Percentiles rank a stretch among this genome's conserved stretches.
These are phyloP conservation scores for Ephemerocybe angulata DNA, from an alignment of 768 basidiomycete genomes.

Conservation along the genomic window DNA sequence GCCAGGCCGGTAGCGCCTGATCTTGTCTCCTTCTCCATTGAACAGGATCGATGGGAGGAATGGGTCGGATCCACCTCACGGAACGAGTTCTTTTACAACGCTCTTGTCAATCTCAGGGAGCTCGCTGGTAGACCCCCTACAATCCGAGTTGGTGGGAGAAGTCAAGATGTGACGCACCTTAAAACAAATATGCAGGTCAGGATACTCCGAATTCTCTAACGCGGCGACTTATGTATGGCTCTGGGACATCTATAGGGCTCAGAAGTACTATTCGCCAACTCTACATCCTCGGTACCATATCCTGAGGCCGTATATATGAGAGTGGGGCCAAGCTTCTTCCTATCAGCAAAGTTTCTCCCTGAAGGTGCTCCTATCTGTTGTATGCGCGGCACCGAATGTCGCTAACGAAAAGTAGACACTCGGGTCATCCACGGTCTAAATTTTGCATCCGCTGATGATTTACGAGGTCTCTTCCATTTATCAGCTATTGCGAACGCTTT, in stretches of 20 bases:
- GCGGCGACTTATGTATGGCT: neutral
- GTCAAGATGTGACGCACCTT: slow-evolving; percentile 55
- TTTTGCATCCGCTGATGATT: slow-evolving; percentile 42
- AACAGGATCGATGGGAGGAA: slow-evolving; percentile 65
- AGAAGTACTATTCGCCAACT: slow-evolving; percentile 44
- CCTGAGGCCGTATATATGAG: slow-evolving; percentile 60
- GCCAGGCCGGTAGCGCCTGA: slow-evolving; percentile 40
- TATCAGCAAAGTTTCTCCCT: slow-evolving; percentile 47
- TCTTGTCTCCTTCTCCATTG: slow-evolving; percentile 61
- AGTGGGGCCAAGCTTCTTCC: slow-evolving; percentile 54
- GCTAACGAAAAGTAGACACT: slow-evolving; percentile 41
- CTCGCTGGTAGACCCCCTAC: slow-evolving; percentile 51
- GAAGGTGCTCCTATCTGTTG: slow-evolving; percentile 29
- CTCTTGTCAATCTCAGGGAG: slow-evolving; percentile 49
- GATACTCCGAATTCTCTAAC: neutral
- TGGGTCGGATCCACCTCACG: slow-evolving; percentile 52
- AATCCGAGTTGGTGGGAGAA: slow-evolving; percentile 57
- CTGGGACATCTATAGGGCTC: slow-evolving; percentile 31
- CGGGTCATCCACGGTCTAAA: slow-evolving; percentile 66
- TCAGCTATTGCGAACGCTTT: slow-evolving; percentile 51
- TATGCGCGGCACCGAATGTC: neutral
- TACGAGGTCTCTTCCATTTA: slow-evolving; percentile 45
- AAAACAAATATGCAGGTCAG: slow-evolving; percentile 40
- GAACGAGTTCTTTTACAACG: slow-evolving; percentile 59
- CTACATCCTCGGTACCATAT: slow-evolving; percentile 49